A percentile compares a stretch with the other conserved stretches of the same genome.
phyloP scores from a whole-genome alignment of 129 eudicot species.

The Chrysanthemum seticuspe region DNA sequence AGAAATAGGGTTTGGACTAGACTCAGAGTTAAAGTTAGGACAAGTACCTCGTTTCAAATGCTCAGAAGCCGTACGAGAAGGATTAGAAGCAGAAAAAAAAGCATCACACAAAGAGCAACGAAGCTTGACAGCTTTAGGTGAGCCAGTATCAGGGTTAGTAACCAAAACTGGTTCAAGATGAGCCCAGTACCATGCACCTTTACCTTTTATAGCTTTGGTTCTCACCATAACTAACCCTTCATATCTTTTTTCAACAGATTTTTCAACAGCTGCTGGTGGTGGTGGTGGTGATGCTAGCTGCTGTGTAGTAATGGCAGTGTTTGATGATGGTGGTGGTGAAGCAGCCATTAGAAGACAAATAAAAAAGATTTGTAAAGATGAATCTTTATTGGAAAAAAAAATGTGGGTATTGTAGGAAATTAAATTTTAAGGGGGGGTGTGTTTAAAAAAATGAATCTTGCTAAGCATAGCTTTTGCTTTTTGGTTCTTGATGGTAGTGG shows the following conservation, averaged over 20 bases:
- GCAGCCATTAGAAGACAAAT: neutral
- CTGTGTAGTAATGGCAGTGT: neutral
- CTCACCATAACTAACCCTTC: slow-evolving; percentile 84
- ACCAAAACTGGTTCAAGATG: slow-evolving; percentile 88
- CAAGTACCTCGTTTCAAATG: slow-evolving; percentile 92
- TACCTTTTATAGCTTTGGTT: slow-evolving; percentile 81
- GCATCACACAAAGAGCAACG: slow-evolving; percentile 76
- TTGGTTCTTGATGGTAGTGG: neutral
- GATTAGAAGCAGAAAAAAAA: slow-evolving; percentile 71
- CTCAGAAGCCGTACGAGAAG: slow-evolving; percentile 95
- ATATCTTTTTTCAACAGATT: slow-evolving; percentile 69
- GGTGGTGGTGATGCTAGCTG: slow-evolving; percentile 1
- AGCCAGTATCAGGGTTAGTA: slow-evolving; percentile 56
- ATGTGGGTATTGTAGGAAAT: neutral
- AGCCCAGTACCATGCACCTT: slow-evolving; percentile 99
- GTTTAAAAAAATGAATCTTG: slow-evolving; percentile 5
- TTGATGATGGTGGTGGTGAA: neutral
- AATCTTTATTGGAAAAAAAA: neutral
- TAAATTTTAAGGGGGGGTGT: neutral
- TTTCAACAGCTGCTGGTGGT: slow-evolving; percentile 34
- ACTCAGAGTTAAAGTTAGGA: slow-evolving; percentile 58
- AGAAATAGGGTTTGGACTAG: slow-evolving; percentile 53
- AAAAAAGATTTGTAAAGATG: neutral
- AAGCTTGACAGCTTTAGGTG: slow-evolving; percentile 88
- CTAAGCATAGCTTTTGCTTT: neutral